These are phyloP conservation scores for Puccinia novopanici DNA, from an alignment of 1,284 basidiomycete genomes.

Conservation along the genomic window DNA sequence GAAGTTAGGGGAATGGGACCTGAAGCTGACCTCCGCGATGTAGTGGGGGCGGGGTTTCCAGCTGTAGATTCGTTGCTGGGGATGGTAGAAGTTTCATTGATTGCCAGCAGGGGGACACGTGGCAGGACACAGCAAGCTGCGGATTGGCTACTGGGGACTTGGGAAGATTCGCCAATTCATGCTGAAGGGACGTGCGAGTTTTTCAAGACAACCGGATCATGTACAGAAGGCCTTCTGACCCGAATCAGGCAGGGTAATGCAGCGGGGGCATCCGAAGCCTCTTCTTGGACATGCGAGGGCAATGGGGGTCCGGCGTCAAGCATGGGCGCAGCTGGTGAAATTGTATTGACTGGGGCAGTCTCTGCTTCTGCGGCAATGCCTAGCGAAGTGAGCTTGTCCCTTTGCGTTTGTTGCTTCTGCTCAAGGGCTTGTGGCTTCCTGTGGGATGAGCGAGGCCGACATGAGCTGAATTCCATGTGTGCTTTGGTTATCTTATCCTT, in stretches of 20 bases:
- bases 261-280: not conserved
- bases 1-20: no score
- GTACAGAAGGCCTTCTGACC: not conserved
- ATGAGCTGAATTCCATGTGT: not conserved
- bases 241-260: not conserved
- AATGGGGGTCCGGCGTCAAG: conserved; percentile 1
- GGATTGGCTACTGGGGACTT: not conserved
- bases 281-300: not conserved
- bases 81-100: not conserved
- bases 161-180: not conserved
- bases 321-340: not conserved
- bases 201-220: conserved; percentile 1
- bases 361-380: not conserved
- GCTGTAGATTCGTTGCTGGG: not conserved
- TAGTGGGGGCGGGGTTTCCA: not conserved
- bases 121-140: not conserved
- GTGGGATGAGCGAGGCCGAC: not conserved
- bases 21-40: not conserved
- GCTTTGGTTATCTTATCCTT: not conserved
- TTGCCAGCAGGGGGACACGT: not conserved
- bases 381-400: not conserved
- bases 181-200: not conserved
- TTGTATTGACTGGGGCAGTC: not conserved
- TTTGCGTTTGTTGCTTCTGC: not conserved
- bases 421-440: not conserved